Conservation (phyloP, 371 early-diverging fungal species). For the Rhizopus arrhizus region DNA sequence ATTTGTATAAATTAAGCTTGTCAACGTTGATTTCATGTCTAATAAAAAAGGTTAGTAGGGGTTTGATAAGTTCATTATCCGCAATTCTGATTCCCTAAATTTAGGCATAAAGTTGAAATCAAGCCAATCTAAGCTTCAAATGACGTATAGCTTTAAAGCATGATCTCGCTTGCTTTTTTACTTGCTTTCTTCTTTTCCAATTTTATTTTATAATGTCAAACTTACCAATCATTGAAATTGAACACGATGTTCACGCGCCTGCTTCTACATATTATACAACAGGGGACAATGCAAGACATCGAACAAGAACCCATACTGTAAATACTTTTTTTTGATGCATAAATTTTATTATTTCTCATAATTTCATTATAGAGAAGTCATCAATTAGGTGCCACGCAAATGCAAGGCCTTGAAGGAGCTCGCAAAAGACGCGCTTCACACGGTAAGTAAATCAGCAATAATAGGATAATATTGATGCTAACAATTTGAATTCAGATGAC, state of each 20-base stretch:
- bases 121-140: constrained; percentile 3
- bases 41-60: neutral
- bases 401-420: constrained; percentile 3
- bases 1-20: neutral
- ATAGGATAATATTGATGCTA: neutral
- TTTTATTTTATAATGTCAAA: neutral
- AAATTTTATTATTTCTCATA: neutral
- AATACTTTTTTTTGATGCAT: neutral
- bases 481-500: constrained; percentile 53
- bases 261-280: constrained; percentile 53
- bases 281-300: constrained; percentile 37
- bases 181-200: neutral
- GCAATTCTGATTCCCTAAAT: neutral
- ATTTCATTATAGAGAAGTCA: constrained; percentile 4
- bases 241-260: constrained; percentile 24
- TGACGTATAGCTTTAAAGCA: neutral
- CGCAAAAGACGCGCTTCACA: constrained; percentile 44
- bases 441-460: constrained; percentile 28
- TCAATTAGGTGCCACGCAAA: constrained; percentile 2
- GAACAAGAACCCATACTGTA: constrained; percentile 35
- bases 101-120: neutral
- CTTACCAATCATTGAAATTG: constrained; percentile 1
- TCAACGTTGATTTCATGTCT: no score
- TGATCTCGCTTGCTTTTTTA: neutral
- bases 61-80: neutral